Evolutionary conservation across 768 basidiomycete genomes (phyloP), one percentile per base, ranked within the genome.

Genomic region (Boletus sensibilis): DNA sequence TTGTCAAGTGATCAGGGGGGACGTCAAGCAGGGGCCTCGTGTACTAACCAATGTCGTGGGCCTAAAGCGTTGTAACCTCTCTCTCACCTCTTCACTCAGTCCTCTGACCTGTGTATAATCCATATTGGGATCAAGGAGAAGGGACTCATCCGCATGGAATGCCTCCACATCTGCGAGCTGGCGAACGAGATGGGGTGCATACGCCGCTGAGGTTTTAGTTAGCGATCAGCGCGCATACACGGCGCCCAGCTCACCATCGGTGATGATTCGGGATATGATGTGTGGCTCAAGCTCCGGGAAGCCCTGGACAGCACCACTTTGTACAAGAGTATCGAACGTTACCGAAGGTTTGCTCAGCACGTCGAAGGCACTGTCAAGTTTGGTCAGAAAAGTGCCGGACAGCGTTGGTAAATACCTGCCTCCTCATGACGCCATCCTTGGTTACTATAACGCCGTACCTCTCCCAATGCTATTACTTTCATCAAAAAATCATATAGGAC

Each of bases 131-230:
- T 90, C 85, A 23, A 95, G 80, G 25, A 77, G 43, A 21, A 94
- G 78, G 14, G 80, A 77, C 67, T 94, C 92, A 56, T 95, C 92
- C 51, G 85, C 80, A 63, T 84, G 75, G 73, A 94, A 95, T 13
- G 80, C 76, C 1, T 79, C 79, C 5, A 95, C 70, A 64, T 95
- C 92, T 2, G 87, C 87, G 47, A 79, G 78, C 75, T 95, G 93
- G 6, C 93, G 83, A 16, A 69, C 64, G 5, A 92, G 75, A 62
- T 89, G 85, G 0, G 80, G 77, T 34, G 76, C 75, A 60, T 92
- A 92, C 40, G 75, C 77, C 1, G 82, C 88, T 90, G 52, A 27
- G n/a, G 50, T 23, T 11, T 14, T 1, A 12, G n/a, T 64, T 23
- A 64, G 48, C 27, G 3, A 48, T 41, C 23, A 35, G 21, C 38